Evolutionary conservation across 768 basidiomycete genomes (phyloP), one percentile per base, ranked within the genome.

Genomic region (Russula olivacea): DNA sequence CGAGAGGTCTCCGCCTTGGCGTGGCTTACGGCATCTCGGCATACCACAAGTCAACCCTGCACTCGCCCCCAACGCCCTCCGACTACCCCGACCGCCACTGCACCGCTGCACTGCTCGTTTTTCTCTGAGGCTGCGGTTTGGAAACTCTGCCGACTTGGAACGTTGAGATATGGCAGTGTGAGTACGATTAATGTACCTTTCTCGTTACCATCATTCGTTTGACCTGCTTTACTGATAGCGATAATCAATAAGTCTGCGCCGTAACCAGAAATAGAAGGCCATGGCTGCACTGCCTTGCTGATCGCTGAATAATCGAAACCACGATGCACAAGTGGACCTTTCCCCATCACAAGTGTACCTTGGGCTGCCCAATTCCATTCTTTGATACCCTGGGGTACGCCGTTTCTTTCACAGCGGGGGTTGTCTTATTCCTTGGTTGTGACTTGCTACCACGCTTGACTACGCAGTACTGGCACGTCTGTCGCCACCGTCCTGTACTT

Each of bases 1-100:
- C n/a, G n/a, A n/a, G n/a, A n/a, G n/a, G n/a, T n/a, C n/a, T n/a
- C n/a, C n/a, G n/a, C n/a, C n/a, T n/a, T n/a, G n/a, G n/a, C n/a
- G n/a, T n/a, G n/a, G n/a, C n/a, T n/a, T n/a, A 61, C 23, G 59
- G 43, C 52, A 61, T n/a, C 17, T 28, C 34, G 52, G 59, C 43
- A 47, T 1, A 28, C 1, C 0, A 51, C 59, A 21, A 21, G 30
- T 3, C 30, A 30, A 30, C 30, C 2, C 10, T 25, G 17, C 4
- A 2, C 32, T 28, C 41, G 23, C 12, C 11, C 12, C 8, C 51
- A 1, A 6, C 10, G 1, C 3, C 14, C 58, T 4, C 59, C 59
- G 59, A 61, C 59, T 0, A 47, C 19, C 52, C 59, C 59, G 59
- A 61, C 51, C 21, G 30, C 23, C 41, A 43, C 36, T 15, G 43